phyloP scores from a whole-genome alignment of 2,329 filamentous ascomycete genomes.

The Botrytis sinoallii region DNA sequence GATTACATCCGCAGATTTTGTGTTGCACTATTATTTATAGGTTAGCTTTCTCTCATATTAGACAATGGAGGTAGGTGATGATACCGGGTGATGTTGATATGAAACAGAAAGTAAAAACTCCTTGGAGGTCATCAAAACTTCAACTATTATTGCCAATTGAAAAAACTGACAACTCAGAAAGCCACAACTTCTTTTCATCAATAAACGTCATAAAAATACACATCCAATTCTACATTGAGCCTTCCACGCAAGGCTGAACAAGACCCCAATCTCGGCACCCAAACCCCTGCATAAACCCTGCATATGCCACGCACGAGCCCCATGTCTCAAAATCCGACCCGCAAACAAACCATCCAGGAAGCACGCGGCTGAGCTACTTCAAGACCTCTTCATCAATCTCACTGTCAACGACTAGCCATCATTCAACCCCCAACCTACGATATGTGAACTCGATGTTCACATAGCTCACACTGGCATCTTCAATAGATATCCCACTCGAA shows the following conservation, averaged over 20 bases:
- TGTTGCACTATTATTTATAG: not conserved
- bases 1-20: no score
- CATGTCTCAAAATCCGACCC: not conserved
- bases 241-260: not conserved
- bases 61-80: not conserved
- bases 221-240: not conserved
- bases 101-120: not conserved
- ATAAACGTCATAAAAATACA: not conserved
- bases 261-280: no score
- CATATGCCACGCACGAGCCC: not conserved
- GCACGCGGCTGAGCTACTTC: not conserved
- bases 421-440: not conserved
- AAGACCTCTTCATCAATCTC: not conserved
- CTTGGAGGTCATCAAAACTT: rapidly evolving
- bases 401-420: not conserved
- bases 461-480: not conserved
- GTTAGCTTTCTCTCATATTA: not conserved
- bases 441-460: not conserved
- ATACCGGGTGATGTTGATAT: not conserved
- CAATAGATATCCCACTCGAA: constrained; percentile 1
- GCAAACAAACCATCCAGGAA: not conserved
- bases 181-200: not conserved
- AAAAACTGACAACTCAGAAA: not conserved
- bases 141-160: not conserved
- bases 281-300: not conserved